Conservation (phyloP, 2,329 filamentous ascomycete genomes). For the Ophiostoma australiae region DNA sequence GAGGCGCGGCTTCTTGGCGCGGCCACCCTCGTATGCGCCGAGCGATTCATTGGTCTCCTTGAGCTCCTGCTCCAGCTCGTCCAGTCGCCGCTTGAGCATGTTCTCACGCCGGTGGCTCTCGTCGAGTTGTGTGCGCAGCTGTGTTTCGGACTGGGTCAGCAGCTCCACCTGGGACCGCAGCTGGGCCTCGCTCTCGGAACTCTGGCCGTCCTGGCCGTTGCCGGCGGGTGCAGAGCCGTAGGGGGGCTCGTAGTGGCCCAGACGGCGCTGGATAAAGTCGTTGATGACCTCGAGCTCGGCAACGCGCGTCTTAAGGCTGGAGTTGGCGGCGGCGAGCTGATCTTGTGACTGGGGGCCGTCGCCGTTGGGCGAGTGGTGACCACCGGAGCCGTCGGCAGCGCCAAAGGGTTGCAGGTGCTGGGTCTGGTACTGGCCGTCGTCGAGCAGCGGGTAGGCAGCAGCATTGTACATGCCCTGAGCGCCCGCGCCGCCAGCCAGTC, state of each 20-base stretch:
- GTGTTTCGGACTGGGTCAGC: conserved; percentile 50
- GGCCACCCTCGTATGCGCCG: conserved; percentile 30
- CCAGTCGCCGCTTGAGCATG: conserved; percentile 74
- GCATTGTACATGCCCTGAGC: conserved; percentile 57
- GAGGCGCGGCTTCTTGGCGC: conserved; percentile 34
- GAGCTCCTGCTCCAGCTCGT: conserved; percentile 65
- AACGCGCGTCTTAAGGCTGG: conserved; percentile 87
- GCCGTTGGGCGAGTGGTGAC: conserved; percentile 48
- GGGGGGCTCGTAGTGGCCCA: conserved; percentile 61
- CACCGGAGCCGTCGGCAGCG: conserved; percentile 36
- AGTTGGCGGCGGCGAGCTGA: conserved; percentile 72
- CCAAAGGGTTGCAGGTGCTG: conserved; percentile 48
- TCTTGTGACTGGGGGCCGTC: conserved; percentile 68
- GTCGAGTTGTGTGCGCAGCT: conserved; percentile 61
- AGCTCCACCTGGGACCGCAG: conserved; percentile 48
- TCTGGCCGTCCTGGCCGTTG: conserved; percentile 32
- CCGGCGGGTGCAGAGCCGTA: conserved; percentile 53
- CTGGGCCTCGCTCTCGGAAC: conserved; percentile 44
- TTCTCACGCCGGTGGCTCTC: conserved; percentile 75
- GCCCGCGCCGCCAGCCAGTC: conserved; percentile 37
- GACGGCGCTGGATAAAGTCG: conserved; percentile 68
- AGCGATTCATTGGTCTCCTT: conserved; percentile 36
- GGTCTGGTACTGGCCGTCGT: conserved; percentile 63
- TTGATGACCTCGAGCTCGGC: conserved; percentile 95
- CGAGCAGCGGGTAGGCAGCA: conserved; percentile 63